phyloP scores from a whole-genome alignment of 139 green algal species.

The Coccomyxa sp. region DNA sequence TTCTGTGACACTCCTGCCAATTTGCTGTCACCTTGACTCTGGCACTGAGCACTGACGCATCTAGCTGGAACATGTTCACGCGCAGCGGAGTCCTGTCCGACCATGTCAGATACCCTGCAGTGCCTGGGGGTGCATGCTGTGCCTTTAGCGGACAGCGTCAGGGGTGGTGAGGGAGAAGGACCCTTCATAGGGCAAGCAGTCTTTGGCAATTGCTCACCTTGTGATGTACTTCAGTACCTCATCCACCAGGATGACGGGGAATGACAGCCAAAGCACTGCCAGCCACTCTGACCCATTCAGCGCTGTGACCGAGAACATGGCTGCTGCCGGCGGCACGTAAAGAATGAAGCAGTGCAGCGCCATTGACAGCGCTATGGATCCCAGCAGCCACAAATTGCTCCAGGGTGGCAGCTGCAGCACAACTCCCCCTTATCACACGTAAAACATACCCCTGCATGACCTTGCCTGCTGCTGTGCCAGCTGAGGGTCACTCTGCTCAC shows the following conservation, averaged over 20 bases:
- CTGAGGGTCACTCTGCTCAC: too few relatives aligned
- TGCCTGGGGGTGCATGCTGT: neutral
- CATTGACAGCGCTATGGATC: slow-evolving; percentile 81
- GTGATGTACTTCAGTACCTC: slow-evolving; percentile 77
- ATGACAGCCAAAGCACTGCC: slow-evolving; percentile 75
- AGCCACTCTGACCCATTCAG: slow-evolving; percentile 77
- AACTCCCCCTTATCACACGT: too few relatives aligned
- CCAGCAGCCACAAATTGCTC: slow-evolving; percentile 86
- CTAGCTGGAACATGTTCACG: neutral
- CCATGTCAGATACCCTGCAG: neutral
- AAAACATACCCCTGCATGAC: too few relatives aligned
- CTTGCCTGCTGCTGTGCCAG: too few relatives aligned
- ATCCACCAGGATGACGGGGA: slow-evolving; percentile 89
- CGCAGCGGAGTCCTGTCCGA: neutral
- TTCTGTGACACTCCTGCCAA: neutral
- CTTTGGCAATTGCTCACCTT: too few relatives aligned
- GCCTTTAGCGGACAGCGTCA: too few relatives aligned
- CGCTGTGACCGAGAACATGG: slow-evolving; percentile 75
- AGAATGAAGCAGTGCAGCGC: slow-evolving; percentile 85
- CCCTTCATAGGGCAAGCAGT: too few relatives aligned
- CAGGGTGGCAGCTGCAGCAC: slow-evolving; percentile 60
- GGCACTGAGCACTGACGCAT: neutral
- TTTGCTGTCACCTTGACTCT: neutral
- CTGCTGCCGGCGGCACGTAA: slow-evolving; percentile 69
- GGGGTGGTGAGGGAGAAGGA: too few relatives aligned